A percentile compares a stretch with the other conserved stretches of the same genome.
These are phyloP conservation scores for Sideroxylon spinosum DNA, from an alignment of 179 eudicot genomes.

Conservation along the genomic window DNA sequence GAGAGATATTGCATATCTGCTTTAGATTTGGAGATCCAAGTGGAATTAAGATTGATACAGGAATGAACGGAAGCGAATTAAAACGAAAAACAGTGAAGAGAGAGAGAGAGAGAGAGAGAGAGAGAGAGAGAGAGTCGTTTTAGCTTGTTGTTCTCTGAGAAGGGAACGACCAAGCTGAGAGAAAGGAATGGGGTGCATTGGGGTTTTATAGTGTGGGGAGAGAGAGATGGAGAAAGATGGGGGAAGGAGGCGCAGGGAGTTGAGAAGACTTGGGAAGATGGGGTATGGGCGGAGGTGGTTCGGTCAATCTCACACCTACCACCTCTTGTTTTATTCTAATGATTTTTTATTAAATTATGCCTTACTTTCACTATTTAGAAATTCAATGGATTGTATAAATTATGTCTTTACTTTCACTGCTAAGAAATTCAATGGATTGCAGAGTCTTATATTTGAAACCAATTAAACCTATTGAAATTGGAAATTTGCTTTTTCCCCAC, in stretches of 20 bases:
- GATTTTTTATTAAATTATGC: too few species aligned
- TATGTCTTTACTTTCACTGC: too few species aligned
- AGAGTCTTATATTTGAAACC: too few species aligned
- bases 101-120: not conserved
- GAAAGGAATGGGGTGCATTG: not conserved
- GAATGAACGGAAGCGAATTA: not conserved
- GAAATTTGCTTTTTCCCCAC: too few species aligned
- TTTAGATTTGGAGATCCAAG: too few species aligned
- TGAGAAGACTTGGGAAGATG: constrained; percentile 1
- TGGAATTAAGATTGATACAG: not conserved
- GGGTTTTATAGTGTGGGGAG: constrained; percentile 14
- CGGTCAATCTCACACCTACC: constrained; percentile 25
- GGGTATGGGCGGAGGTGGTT: constrained; percentile 11
- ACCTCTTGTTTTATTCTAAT: not conserved
- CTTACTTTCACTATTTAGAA: too few species aligned
- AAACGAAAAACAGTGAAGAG: too few species aligned
- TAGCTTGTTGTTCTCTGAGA: constrained; percentile 24
- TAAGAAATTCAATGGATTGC: too few species aligned
- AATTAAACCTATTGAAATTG: too few species aligned
- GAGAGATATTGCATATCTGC: constrained; percentile 22
- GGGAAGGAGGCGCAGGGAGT: not conserved
- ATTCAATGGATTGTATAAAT: too few species aligned
- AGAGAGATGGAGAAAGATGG: not conserved
- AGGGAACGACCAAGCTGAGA: constrained; percentile 30
- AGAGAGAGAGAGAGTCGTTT: too few species aligned